Percentiles rank a stretch among this genome's conserved stretches.
phyloP scores from a whole-genome alignment of 495 filamentous ascomycete species.

The Apiosordaria backusii region DNA sequence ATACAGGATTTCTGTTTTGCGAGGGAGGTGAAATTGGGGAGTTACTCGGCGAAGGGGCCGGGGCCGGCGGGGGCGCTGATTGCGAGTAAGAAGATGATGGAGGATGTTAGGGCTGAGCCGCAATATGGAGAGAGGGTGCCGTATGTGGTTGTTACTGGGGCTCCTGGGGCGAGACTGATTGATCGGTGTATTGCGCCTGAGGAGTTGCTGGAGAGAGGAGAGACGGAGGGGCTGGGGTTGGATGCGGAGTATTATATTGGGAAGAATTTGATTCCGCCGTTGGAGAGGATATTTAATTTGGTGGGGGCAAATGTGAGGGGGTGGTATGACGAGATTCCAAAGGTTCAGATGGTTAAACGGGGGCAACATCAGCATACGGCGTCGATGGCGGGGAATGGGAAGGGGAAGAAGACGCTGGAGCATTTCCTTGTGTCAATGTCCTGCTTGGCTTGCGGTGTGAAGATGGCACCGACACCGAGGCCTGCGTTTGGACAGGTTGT shows the following conservation, averaged over 20 bases:
- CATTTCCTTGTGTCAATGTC: constrained; percentile 77
- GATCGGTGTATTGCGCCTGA: constrained; percentile 91
- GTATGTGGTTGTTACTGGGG: constrained; percentile 87
- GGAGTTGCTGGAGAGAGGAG: constrained; percentile 67
- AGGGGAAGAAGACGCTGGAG: constrained; percentile 64
- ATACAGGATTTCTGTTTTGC: constrained; percentile 97
- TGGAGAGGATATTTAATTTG: constrained; percentile 95
- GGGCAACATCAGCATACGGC: constrained; percentile 22
- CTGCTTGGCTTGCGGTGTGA: constrained; percentile 73
- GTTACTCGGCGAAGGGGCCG: constrained; percentile 70
- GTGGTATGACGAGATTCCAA: constrained; percentile 98
- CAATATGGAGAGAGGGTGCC: constrained; percentile 95
- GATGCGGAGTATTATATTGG: constrained; percentile 96
- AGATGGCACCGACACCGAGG: constrained; percentile 37
- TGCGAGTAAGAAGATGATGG: constrained; percentile 75
- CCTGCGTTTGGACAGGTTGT: not conserved
- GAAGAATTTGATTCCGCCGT: constrained; percentile 91
- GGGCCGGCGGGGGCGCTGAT: constrained; percentile 87
- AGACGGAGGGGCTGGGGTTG: constrained; percentile 73
- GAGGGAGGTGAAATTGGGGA: constrained; percentile 84
- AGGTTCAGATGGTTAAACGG: constrained; percentile 63
- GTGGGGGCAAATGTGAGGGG: constrained; percentile 86
- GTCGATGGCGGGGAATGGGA: constrained; percentile 15
- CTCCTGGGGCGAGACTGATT: constrained; percentile 77
- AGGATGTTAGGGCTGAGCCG: constrained; percentile 81